Evolutionary conservation across 345 rosid genomes (phyloP), one percentile per base, ranked within the genome.

Genomic region (Toxicodendron radicans): DNA sequence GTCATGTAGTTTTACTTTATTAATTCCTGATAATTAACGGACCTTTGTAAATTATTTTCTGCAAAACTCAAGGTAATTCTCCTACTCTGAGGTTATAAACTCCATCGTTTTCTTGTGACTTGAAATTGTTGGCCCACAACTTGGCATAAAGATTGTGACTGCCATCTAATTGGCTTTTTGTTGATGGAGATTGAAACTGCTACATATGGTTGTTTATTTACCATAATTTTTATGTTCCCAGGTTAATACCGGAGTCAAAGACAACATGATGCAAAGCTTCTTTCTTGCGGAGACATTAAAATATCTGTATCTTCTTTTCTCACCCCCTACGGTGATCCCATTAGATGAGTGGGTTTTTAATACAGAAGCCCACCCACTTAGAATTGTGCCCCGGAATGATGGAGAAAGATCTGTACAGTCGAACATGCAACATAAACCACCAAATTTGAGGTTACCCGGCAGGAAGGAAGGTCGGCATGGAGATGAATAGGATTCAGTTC

Each of bases 281-380:
- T 93, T 93, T 76, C 91, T 95, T 10, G 99, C 98, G 1, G 97
- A 95, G 94, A 93, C 98, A 11, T 90, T 93, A 1, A 91, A 93
- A 74, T 93, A 95, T 79, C 83, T 93, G 0, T 93, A 95, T 71
- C 99, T 95, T 59, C 89, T 95, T 45, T 95, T 91, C 75, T 91
- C 99, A 8, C 98, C 98, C 24, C 54, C 98, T 32, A 77, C 97
- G 0, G 92, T 91, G 58, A 88, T 95, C 66, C 62, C 99, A 53
- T 78, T 93, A 53, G 98, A 95, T n/a, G 97, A 95, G 58, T 93
- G 98, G 99, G 99, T 93, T 54, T 95, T 95, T 78, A 95, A 95
- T 86, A 95, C 99, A 1, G 99, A 95, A 84, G 99, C 98, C 64
- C 99, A 90, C 73, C 97, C 98, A 41, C 72, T 93, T 32, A 87